Base-by-base conservation (phyloP, 2,329 filamentous ascomycete genomes). In the Alternaria arborescens region DNA sequence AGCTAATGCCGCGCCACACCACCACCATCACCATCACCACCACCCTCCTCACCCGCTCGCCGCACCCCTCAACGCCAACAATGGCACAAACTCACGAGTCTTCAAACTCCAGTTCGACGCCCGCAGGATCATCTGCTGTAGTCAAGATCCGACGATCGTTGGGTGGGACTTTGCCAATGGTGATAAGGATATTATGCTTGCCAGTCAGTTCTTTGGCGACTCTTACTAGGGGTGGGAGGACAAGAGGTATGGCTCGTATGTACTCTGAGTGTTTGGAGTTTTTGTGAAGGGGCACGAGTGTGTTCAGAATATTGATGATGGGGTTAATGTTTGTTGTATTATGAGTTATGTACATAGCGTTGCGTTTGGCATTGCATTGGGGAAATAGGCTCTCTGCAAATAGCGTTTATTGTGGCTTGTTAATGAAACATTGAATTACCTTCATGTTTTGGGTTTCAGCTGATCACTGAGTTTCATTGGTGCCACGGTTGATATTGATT, bases 21-120 rank as follows among this genome's bases (percentile, higher is more conserved):
- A 67, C 36, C 68, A 71, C 28, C 70, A 69, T 44, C 71, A 72
- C 30, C 73, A 74, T 52, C 74, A 73, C 36, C 77, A 76, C 18
- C 74, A 76, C 58, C 71, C 72, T 12, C 69, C 71, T 55, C 70
- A 72, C 55, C 69, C 66, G 20, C 68, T 71, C 22, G 68, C 66
- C 14, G 69, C 63, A 14, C 69, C 66, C 5, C 64, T 70, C 32
- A 70, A 66, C 54, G 71, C 61, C 26, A 16, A 14, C 32, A 36
- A 16, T 5, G 32, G 12, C 14, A 16, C 32, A 7, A 36, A 83
- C 36, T 85, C 87, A 11, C 79, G 95, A 24, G 91, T 99, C 3
- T 99, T 98, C 83, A 99, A 99, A 79, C 84, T 98, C 36, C 95
- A 99, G 77, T 99, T 97, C 69, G 95, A 99, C 75, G 92, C 93